Conservation (phyloP, 768 basidiomycete species). For the Guyanaporus albipodus region DNA sequence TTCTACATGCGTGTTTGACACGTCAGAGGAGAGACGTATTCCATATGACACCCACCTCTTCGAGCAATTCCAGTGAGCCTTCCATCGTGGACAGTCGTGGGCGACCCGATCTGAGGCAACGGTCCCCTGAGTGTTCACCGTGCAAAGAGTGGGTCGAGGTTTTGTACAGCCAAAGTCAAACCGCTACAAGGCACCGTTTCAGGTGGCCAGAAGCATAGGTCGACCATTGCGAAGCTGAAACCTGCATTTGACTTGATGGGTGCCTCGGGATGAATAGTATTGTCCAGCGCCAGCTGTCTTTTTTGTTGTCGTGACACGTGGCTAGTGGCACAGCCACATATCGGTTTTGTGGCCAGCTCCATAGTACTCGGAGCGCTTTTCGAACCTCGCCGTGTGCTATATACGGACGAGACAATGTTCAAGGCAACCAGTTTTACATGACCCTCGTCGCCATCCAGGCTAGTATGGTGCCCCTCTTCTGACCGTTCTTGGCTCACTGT, state of each 20-base stretch:
- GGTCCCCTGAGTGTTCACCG: not conserved
- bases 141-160: constrained; percentile 6
- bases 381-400: no score
- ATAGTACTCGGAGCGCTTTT: no score
- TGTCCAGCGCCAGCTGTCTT: no score
- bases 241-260: constrained; percentile 14
- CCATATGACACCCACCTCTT: constrained; percentile 23
- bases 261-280: no score
- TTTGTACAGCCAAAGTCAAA: not conserved
- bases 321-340: no score
- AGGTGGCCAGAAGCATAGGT: no score
- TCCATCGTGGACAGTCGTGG: constrained; percentile 14
- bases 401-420: no score
- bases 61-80: constrained; percentile 24
- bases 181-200: not conserved
- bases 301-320: constrained; percentile 14
- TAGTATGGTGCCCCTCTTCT: not conserved
- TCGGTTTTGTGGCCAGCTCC: no score
- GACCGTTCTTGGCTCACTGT: not conserved
- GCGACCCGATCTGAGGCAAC: not conserved
- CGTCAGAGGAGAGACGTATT: not conserved
- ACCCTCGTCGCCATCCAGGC: constrained; percentile 15
- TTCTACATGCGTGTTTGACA: constrained; percentile 36
- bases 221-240: constrained; percentile 9
- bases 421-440: constrained; percentile 16